Evolutionary conservation across 164 flowering plant species (phyloP).

Genomic region (Hamamelis virginiana): DNA sequence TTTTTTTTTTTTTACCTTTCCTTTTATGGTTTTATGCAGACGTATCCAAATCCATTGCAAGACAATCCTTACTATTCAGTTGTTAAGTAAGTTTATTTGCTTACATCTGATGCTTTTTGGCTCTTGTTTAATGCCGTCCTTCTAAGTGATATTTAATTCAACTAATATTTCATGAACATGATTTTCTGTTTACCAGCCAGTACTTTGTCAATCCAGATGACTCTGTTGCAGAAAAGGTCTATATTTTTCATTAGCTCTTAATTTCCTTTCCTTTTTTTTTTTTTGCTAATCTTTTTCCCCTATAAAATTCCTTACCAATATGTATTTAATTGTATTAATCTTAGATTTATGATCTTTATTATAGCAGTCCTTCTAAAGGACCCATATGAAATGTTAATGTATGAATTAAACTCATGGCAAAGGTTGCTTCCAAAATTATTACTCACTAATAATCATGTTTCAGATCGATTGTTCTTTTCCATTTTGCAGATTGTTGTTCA

Average conservation of each 20-base stretch:
- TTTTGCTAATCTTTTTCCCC: background rate
- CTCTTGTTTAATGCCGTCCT: background rate
- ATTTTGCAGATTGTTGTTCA: conserved; percentile 41
- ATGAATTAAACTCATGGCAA: too few relatives aligned
- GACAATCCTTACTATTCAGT: conserved; percentile 42
- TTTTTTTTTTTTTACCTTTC: background rate
- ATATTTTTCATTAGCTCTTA: background rate
- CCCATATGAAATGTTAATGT: too few relatives aligned
- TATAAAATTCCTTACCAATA: too few relatives aligned
- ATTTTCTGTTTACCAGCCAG: conserved; percentile 29
- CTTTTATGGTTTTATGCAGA: conserved; percentile 20
- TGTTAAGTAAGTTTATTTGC: conserved; percentile 28
- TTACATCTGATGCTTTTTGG: background rate
- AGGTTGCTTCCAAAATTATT: background rate
- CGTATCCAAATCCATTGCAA: conserved; percentile 43
- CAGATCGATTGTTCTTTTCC: background rate
- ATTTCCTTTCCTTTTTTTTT: background rate
- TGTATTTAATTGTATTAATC: too few relatives aligned
- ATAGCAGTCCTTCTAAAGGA: too few relatives aligned
- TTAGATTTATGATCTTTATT: too few relatives aligned
- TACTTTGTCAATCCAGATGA: conserved; percentile 40
- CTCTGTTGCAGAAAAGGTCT: conserved; percentile 36
- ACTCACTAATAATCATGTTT: background rate
- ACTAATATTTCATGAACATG: background rate
- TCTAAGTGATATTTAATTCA: background rate